Evolutionary conservation across 208 protist species (phyloP).

Genomic region (Trypanosoma mega): DNA sequence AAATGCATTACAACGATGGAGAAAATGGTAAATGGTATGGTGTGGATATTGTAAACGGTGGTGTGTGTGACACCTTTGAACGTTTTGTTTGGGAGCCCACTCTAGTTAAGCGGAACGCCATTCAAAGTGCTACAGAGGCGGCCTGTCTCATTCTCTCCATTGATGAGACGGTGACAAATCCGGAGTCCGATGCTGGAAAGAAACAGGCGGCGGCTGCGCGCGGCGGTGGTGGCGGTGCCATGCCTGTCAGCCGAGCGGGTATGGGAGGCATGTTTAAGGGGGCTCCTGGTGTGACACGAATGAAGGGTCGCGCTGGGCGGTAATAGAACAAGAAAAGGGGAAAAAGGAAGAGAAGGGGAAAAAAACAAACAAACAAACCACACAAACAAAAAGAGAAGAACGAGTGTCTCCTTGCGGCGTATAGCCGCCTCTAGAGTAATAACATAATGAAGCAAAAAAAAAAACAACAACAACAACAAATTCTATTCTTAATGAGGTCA

Average conservation of each 20-base stretch:
- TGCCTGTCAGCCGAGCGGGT: conserved; percentile 87
- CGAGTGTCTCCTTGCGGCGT: not conserved
- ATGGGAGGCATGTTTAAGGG: conserved; percentile 93
- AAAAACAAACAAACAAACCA: conserved; percentile 3
- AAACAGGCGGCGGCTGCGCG: conserved; percentile 75
- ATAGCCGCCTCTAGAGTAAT: not conserved
- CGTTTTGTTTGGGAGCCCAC: conserved; percentile 99
- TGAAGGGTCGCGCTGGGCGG: conserved; percentile 71
- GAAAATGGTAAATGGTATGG: conserved; percentile 93
- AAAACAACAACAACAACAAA: not conserved
- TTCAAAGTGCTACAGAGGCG: conserved; percentile 99
- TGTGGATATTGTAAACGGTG: conserved; percentile 98
- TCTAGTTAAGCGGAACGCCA: conserved; percentile 98
- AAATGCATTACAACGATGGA: conserved; percentile 92
- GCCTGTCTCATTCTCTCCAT: conserved; percentile 99
- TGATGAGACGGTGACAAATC: conserved; percentile 99
- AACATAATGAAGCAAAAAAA: conserved; percentile 4
- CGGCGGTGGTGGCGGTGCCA: conserved; percentile 56
- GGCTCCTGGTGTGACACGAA: conserved; percentile 77
- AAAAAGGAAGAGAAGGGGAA: not conserved
- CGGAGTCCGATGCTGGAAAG: conserved; percentile 89
- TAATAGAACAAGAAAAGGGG: conserved; percentile 17
- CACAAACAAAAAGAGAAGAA: not conserved
- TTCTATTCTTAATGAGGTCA: not conserved
- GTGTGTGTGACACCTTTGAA: conserved; percentile 97